These are phyloP conservation scores for Kodamaea laetipori DNA, from an alignment of 805 yeast genomes.

Conservation along the genomic window DNA sequence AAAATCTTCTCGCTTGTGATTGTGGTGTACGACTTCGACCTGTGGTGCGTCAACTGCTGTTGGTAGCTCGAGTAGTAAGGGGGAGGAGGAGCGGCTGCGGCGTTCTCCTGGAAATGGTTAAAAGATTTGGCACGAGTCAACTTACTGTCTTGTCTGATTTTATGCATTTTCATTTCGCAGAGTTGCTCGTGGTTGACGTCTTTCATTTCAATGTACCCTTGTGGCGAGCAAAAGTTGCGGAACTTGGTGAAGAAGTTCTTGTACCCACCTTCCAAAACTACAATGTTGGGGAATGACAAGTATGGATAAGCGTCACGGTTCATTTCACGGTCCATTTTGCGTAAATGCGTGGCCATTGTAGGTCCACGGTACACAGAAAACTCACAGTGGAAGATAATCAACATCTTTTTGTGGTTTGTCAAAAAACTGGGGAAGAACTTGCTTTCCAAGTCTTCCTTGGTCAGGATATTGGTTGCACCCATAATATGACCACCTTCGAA, in stretches of 20 bases:
- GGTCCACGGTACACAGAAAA: conserved; percentile 95
- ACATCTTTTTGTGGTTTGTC: conserved; percentile 31
- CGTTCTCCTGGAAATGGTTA: conserved; percentile 16
- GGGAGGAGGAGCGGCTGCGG: conserved; percentile 5
- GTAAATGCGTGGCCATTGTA: conserved; percentile 79
- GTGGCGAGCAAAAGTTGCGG: conserved; percentile 67
- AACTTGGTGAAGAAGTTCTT: conserved; percentile 66
- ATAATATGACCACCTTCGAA: conserved; percentile 89
- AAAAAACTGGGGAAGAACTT: conserved; percentile 12
- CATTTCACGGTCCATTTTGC: conserved; percentile 77
- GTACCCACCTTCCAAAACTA: conserved; percentile 90
- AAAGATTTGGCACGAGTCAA: conserved; percentile 43
- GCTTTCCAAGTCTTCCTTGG: conserved; percentile 66
- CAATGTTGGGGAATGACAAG: conserved; percentile 84
- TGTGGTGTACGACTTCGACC: conserved; percentile 22
- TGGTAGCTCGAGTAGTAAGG: conserved; percentile 28
- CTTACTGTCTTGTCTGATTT: conserved; percentile 45
- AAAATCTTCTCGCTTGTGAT: conserved; percentile 32
- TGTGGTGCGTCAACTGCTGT: conserved; percentile 16
- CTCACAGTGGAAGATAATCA: conserved; percentile 91
- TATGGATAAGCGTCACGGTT: conserved; percentile 79
- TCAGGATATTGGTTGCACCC: conserved; percentile 76
- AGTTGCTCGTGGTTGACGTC: conserved; percentile 34
- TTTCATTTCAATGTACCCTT: conserved; percentile 84
- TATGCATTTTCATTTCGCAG: conserved; percentile 51